A percentile compares a stretch with the other conserved stretches of the same genome.
phyloP scores from a whole-genome alignment of 2,329 filamentous ascomycete species.

The Drechmeria coniospora region DNA sequence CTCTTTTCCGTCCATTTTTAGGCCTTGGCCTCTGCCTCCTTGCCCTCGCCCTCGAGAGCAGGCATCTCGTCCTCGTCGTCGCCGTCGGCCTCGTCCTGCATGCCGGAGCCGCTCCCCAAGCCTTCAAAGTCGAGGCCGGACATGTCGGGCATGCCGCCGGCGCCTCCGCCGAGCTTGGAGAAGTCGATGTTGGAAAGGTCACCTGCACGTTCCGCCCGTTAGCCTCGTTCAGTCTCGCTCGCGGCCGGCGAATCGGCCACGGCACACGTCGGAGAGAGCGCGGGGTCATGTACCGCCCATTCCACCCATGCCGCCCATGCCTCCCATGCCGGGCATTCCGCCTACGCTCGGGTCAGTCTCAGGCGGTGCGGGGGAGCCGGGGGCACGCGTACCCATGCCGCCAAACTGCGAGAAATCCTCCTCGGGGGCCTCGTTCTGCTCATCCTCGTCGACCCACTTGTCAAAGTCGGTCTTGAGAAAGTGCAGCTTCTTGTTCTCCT shows the following conservation, averaged over 20 bases:
- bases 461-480: constrained; percentile 98
- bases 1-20: constrained; percentile 12
- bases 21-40: constrained; percentile 25
- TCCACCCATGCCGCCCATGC: constrained; percentile 37
- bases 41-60: constrained; percentile 51
- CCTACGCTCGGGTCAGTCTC: not conserved
- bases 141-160: constrained; percentile 14
- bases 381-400: constrained; percentile 48
- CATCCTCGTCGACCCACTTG: constrained; percentile 98
- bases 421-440: constrained; percentile 80
- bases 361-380: not conserved
- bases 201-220: constrained; percentile 20
- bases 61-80: constrained; percentile 76
- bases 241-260: no score
- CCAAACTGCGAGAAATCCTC: constrained; percentile 61
- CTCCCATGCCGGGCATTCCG: not conserved
- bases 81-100: constrained; percentile 36
- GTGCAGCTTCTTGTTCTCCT: constrained; percentile 78
- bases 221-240: not conserved
- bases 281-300: constrained; percentile 28
- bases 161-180: constrained; percentile 67
- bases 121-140: constrained; percentile 31
- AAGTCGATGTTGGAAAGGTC: constrained; percentile 86
- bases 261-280: not conserved
- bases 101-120: constrained; percentile 33